Conservation (phyloP, 805 yeast genomes). For the Saccharomycopsis capsularis region DNA sequence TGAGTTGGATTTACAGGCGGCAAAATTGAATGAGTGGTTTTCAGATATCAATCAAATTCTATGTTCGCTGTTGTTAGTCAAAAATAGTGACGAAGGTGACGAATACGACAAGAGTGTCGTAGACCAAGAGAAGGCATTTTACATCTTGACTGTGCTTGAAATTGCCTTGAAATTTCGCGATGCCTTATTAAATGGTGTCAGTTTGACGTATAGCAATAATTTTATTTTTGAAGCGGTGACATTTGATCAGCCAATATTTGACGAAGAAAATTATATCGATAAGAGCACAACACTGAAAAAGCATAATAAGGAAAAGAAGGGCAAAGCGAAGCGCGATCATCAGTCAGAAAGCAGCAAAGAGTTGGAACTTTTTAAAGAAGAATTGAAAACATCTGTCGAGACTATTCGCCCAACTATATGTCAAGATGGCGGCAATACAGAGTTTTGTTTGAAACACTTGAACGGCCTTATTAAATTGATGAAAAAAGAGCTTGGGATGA, state of each 20-base stretch:
- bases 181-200: conserved; percentile 28
- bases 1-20: conserved; percentile 47
- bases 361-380: conserved; percentile 20
- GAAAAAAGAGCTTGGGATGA: not conserved
- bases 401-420: conserved; percentile 13
- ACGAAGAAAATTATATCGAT: conserved; percentile 25
- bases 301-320: not conserved
- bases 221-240: not conserved
- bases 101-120: conserved; percentile 73
- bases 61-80: conserved; percentile 36
- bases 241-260: conserved; percentile 17
- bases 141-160: conserved; percentile 49
- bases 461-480: conserved; percentile 1
- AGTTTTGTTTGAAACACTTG: conserved; percentile 6
- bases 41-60: conserved; percentile 37
- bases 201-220: conserved; percentile 17
- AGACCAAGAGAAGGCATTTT: conserved; percentile 65
- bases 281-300: not conserved
- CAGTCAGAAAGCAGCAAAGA: conserved; percentile 24
- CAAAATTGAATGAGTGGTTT: conserved; percentile 46
- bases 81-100: conserved; percentile 38
- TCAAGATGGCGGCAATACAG: conserved; percentile 9
- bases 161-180: conserved; percentile 41
- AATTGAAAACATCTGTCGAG: conserved; percentile 4
- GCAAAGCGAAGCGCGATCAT: not conserved